Base-by-base conservation (phyloP, 805 yeast species). In the Teunomyces cretensis region DNA sequence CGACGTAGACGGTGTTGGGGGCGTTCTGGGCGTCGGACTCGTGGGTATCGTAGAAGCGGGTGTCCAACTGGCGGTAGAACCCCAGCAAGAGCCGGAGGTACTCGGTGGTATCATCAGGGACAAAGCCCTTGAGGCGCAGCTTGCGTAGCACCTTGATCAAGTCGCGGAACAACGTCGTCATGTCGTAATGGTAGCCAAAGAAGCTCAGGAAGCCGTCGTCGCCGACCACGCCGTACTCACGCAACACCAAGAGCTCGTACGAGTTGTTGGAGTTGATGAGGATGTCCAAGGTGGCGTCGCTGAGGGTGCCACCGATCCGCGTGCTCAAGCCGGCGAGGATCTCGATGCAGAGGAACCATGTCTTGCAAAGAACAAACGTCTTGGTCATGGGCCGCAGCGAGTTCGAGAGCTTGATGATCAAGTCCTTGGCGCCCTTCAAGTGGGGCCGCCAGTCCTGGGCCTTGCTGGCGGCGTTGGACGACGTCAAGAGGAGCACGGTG, bases 371-470 rank as follows among this genome's bases (percentile, higher is more conserved):
- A 1, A 80, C 61, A 30, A 80, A 54, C 0, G 74, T 68, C 33
- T 67, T 67, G 2, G 80, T 67, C 13, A 46, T 28, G 35, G 42
- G 49, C 22, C 60, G 54, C 43, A 51, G 51, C 47, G 55, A 44
- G 33, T 39, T 40, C 8, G 37, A 39, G 36, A 42, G 30, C 32
- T 44, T 44, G 30, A 44, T 38, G 17, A 44, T 40, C 41, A 44
- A 44, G 44, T 79, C 84, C 50, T 80, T 81, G 0, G 86, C 87
- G 3, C 85, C 86, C 47, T 75, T 60, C 9, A 82, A 60, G 62
- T 83, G 87, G 1, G 85, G 79, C 46, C 84, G 63, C 88, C 87
- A 83, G 47, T 76, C 72, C 46, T 76, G 76, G 42, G 71, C 68
- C 12, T 70, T 64, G 3, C 79, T 75, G 7, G 78, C 61, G 0